These are phyloP conservation scores for Petasospora fabianii DNA, from an alignment of 1,139 yeast genomes.

Conservation along the genomic window DNA sequence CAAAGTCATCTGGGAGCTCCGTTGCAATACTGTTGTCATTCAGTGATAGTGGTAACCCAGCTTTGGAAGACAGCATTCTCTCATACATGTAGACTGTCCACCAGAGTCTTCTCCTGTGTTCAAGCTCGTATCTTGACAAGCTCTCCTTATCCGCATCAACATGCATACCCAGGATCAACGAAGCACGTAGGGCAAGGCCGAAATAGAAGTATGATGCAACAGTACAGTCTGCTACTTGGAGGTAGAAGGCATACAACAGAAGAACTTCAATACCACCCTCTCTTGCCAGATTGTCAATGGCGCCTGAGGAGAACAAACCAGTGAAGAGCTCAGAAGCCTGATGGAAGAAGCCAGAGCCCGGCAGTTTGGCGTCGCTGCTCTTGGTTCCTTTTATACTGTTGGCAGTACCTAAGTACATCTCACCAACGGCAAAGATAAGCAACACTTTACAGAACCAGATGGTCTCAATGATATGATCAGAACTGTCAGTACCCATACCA, in stretches of 20 bases:
- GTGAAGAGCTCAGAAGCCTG: constrained; percentile 75
- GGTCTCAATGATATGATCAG: constrained; percentile 63
- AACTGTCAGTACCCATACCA: constrained; percentile 30
- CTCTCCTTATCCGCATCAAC: constrained; percentile 73
- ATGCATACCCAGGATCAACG: constrained; percentile 76
- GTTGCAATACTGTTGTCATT: constrained; percentile 79
- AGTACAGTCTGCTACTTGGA: constrained; percentile 84
- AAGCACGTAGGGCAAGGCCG: constrained; percentile 73
- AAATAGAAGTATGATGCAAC: constrained; percentile 78
- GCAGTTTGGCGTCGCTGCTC: constrained; percentile 41
- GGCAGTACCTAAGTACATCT: constrained; percentile 77
- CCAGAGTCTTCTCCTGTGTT: constrained; percentile 80
- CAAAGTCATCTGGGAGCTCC: constrained; percentile 70
- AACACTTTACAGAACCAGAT: constrained; percentile 79
- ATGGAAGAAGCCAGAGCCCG: constrained; percentile 74
- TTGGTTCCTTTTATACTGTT: constrained; percentile 42
- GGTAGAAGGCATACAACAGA: constrained; percentile 71
- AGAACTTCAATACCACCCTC: constrained; percentile 84
- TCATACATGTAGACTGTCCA: constrained; percentile 93
- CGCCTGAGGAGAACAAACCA: constrained; percentile 74
- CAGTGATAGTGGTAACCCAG: constrained; percentile 76
- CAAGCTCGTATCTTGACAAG: constrained; percentile 62
- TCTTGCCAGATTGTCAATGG: constrained; percentile 69
- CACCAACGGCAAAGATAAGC: constrained; percentile 77
- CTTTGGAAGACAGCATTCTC: constrained; percentile 79